Evolutionary conservation across 345 rosid species (phyloP), one percentile per base, ranked within the genome.

Genomic region (Aquilaria yunnanensis): DNA sequence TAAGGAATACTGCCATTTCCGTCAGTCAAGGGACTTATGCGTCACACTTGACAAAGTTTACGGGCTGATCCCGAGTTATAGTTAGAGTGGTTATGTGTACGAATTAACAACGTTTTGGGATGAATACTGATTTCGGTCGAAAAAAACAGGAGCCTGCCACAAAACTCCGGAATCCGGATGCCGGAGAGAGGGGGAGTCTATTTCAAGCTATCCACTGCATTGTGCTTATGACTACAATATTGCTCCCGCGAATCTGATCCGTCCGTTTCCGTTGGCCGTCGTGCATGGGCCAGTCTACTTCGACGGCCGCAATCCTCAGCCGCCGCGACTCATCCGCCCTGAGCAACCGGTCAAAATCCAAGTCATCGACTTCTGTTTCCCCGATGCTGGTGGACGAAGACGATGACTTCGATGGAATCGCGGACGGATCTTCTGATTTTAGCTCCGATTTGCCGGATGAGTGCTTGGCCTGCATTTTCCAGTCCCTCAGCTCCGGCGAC

Each of bases 231-330:
- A 61, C 50, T 59, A 54, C 13, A 49, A 47, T 30, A 31, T 33
- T 48, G 56, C 47, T 61, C 61, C 49, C 7, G 10, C 56, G 32
- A 32, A 51, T 54, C 59, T 34, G 53, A 10, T 33, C 67, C 69
- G 30, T 37, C 37, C 48, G 53, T 58, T 32, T n/a, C 49, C 8
- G 12, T 53, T 46, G 29, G 37, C 61, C 37, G 57, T 57, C 68
- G 70, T 74, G 78, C 77, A 91, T 88, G 96, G 94, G 97, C 72
- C 96, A 88, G 73, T 77, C 87, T 67, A 67, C 74, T 53, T 90
- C 96, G 66, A 76, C 84, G 78, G 77, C 81, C 54, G 77, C 83
- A 2, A 61, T 78, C 59, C 54, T 65, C 4, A 70, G 67, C 75
- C 82, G 77, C 56, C 80, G 81, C 10, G 76, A 74, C 51, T 64